phyloP scores from a whole-genome alignment of 2,329 filamentous ascomycete genomes.

The Colletotrichum liaoningense region DNA sequence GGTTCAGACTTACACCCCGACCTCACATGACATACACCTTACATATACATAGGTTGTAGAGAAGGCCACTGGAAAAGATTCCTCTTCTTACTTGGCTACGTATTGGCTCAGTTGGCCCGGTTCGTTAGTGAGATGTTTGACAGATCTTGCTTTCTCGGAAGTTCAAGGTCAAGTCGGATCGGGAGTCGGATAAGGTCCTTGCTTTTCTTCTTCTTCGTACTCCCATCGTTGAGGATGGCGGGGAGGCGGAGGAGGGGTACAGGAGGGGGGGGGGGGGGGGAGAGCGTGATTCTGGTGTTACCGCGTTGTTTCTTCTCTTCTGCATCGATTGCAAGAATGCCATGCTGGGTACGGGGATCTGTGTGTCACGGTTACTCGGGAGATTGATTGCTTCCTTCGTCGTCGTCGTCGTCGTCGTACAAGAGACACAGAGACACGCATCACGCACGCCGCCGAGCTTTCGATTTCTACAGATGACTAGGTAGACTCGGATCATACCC shows the following conservation, averaged over 20 bases:
- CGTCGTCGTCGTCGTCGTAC: background rate
- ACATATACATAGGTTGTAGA: background rate
- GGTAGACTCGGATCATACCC: no score
- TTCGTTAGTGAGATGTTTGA: background rate
- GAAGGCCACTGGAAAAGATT: background rate
- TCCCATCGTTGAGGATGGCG: no score
- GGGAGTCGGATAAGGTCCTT: no score
- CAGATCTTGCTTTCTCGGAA: background rate
- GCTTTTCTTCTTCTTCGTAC: no score
- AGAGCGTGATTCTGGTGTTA: background rate
- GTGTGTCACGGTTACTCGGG: background rate
- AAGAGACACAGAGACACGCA: background rate
- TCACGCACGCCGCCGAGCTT: no score
- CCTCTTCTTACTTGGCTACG: background rate
- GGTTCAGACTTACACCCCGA: background rate
- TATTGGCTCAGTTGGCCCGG: background rate
- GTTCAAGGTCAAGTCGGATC: no score
- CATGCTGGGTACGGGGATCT: background rate
- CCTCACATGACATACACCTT: background rate
- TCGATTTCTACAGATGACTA: no score
- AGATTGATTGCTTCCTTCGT: background rate
- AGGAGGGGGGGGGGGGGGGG: no score
- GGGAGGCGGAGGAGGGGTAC: no score
- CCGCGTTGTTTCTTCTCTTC: background rate
- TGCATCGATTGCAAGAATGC: background rate